phyloP scores from a whole-genome alignment of 2,329 filamentous ascomycete genomes.

The Arthrobotrys pseudoclavata region DNA sequence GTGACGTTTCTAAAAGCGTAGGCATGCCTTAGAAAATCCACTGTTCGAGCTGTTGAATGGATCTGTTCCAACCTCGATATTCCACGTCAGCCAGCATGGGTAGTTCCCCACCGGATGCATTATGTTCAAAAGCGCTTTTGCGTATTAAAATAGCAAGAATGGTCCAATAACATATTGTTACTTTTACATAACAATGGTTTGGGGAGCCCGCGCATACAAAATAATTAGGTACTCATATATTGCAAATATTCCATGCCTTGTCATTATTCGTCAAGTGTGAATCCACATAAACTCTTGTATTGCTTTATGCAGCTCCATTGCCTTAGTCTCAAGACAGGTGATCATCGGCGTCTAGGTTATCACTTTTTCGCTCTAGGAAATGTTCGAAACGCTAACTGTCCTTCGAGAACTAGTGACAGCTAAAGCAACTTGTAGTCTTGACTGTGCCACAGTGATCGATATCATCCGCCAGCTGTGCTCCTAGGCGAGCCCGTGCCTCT shows the following conservation, averaged over 20 bases:
- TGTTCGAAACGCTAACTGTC: not conserved
- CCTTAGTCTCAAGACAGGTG: not conserved
- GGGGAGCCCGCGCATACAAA: no score
- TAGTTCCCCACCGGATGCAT: not conserved
- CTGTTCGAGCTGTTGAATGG: not conserved
- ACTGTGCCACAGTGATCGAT: conserved; percentile 1
- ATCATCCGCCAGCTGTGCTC: not conserved
- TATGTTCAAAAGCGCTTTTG: conserved; percentile 16
- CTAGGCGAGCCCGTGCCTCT: not conserved
- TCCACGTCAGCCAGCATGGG: conserved; percentile 23
- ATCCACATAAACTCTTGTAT: not conserved
- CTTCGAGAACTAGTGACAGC: not conserved
- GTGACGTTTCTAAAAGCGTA: conserved; percentile 24
- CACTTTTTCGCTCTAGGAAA: not conserved
- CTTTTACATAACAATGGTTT: conserved; percentile 12
- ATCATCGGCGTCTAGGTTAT: conserved; percentile 10
- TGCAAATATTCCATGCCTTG: not conserved
- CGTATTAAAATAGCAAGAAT: conserved; percentile 12
- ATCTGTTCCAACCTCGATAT: not conserved
- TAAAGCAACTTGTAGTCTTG: not conserved
- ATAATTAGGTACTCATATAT: not conserved
- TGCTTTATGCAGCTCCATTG: not conserved
- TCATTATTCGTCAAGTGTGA: not conserved
- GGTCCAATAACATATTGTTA: not conserved
- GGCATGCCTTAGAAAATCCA: not conserved